These are phyloP conservation scores for Lojkania enalia DNA, from an alignment of 2,329 filamentous ascomycete genomes.

Conservation along the genomic window DNA sequence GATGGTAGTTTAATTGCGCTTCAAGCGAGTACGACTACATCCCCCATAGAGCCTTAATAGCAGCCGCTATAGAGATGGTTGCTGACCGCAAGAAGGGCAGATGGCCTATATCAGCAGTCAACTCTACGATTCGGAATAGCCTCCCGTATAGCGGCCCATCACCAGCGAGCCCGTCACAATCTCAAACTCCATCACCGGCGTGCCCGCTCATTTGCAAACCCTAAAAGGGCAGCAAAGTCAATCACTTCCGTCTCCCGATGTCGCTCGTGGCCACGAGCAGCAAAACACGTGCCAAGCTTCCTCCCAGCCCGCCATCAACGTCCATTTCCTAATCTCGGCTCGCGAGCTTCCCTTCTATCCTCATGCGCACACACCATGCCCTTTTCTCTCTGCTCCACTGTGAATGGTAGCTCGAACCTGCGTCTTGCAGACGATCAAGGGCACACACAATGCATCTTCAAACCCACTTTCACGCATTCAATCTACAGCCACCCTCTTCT, in stretches of 20 bases:
- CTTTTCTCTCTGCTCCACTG: slow-evolving; percentile 5
- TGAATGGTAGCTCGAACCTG: slow-evolving; percentile 11
- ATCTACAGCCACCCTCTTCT: slow-evolving; percentile 1
- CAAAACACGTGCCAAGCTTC: slow-evolving; percentile 37
- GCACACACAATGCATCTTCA: slow-evolving; percentile 11
- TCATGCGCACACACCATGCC: slow-evolving; percentile 6
- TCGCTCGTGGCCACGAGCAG: slow-evolving; percentile 14
- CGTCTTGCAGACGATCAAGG: slow-evolving; percentile 9
- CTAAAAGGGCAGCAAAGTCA: slow-evolving; percentile 5
- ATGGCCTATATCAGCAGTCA: slow-evolving; percentile 3
- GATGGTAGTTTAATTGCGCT: neutral
- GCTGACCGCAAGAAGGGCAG: slow-evolving; percentile 7
- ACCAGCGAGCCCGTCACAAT: slow-evolving; percentile 12
- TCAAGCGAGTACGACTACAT: neutral
- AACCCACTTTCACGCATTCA: slow-evolving; percentile 6
- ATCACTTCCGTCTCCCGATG: slow-evolving; percentile 14
- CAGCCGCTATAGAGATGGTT: slow-evolving; percentile 12
- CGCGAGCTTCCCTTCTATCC: neutral
- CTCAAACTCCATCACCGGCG: slow-evolving; percentile 6
- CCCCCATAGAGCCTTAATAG: slow-evolving; percentile 1
- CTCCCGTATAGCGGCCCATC: slow-evolving; percentile 11
- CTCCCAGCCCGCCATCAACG: too few species aligned
- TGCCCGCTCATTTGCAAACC: slow-evolving; percentile 9
- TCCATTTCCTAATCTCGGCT: neutral
- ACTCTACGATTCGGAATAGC: slow-evolving; percentile 8